phyloP scores from a whole-genome alignment of 345 rosid species.

The Angophora floribunda region DNA sequence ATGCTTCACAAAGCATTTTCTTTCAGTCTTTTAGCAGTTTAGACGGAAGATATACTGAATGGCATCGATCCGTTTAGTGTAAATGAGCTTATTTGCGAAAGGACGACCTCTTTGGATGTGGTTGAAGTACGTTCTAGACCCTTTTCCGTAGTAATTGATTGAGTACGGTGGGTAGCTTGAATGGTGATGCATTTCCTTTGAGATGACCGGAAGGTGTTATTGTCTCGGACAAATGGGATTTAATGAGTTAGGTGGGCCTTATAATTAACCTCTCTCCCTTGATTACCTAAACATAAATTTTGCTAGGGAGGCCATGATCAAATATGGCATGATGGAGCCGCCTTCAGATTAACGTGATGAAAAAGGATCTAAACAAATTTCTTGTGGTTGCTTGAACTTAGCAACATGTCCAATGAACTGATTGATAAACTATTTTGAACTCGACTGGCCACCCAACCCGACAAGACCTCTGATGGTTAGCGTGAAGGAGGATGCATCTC shows the following conservation, averaged over 20 bases:
- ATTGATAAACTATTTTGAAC: not conserved
- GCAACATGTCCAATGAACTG: not conserved
- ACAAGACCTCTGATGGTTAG: not conserved
- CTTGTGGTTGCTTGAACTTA: not conserved
- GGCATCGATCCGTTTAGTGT: not conserved
- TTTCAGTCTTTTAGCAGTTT: not conserved
- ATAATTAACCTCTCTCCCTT: not conserved
- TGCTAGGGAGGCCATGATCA: not conserved
- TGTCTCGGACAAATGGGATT: not conserved
- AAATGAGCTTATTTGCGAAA: not conserved
- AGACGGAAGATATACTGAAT: not conserved
- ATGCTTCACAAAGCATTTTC: not conserved
- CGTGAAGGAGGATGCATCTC: not conserved
- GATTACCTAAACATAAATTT: not conserved
- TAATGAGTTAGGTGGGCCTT: not conserved
- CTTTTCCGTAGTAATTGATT: not conserved
- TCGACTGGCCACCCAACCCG: not conserved
- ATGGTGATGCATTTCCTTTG: not conserved
- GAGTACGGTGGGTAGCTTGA: not conserved
- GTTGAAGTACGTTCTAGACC: not conserved
- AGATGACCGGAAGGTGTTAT: not conserved
- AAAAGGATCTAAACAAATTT: not conserved
- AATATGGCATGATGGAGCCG: not conserved
- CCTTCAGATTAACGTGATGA: not conserved
- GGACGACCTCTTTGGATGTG: not conserved